Percentiles rank a stretch among this genome's conserved stretches.
These are phyloP conservation scores for Iris pallida DNA, from an alignment of 116 monocot genomes.

Conservation along the genomic window DNA sequence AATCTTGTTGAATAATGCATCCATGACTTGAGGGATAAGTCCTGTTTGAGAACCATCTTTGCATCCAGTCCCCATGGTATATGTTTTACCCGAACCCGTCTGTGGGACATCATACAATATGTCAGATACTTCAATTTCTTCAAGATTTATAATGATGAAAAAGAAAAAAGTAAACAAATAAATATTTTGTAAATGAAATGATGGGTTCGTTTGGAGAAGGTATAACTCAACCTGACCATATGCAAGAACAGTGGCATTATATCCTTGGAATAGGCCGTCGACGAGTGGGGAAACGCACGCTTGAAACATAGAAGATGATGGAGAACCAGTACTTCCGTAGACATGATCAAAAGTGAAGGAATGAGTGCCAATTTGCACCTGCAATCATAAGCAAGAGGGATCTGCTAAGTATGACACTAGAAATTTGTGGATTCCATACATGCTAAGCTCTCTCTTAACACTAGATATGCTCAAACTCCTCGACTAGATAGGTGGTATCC, in stretches of 20 bases:
- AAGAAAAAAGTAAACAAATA: too few relatives aligned
- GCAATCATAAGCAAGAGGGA: neutral
- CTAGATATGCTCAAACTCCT: too few relatives aligned
- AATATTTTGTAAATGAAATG: too few relatives aligned
- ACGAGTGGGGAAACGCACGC: conserved; percentile 82
- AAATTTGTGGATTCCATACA: too few relatives aligned
- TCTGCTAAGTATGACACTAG: too few relatives aligned
- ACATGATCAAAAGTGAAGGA: conserved; percentile 94
- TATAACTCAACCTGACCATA: conserved; percentile 75
- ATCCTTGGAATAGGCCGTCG: conserved; percentile 93
- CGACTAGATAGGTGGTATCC: too few relatives aligned
- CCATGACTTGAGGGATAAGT: conserved; percentile 79
- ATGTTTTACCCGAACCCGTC: conserved; percentile 97
- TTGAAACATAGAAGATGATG: conserved; percentile 77
- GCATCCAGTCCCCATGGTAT: conserved; percentile 87
- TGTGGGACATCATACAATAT: conserved; percentile 22
- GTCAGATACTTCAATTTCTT: conserved; percentile 3
- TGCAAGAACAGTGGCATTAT: conserved; percentile 94
- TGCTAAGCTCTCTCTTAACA: too few relatives aligned
- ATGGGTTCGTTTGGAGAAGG: too few relatives aligned
- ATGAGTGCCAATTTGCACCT: conserved; percentile 90
- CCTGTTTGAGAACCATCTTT: conserved; percentile 58
- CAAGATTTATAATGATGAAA: neutral
- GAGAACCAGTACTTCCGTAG: conserved; percentile 69
- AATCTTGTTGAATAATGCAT: conserved; percentile 66